Conservation (phyloP, 129 eudicot genomes). For the Arctium minus region DNA sequence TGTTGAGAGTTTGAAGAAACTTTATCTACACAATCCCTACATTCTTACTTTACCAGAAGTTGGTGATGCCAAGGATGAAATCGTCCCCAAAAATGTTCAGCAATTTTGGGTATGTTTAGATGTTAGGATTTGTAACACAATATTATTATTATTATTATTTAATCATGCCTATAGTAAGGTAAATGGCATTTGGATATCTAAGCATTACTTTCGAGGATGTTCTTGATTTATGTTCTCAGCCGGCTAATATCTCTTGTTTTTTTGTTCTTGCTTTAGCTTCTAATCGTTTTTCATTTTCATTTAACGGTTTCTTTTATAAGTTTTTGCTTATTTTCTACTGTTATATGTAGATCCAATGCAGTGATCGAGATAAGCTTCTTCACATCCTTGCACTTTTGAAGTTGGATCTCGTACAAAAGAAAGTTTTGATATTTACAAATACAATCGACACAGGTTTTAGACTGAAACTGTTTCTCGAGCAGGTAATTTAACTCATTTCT, state of each 20-base stretch:
- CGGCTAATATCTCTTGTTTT: background rate
- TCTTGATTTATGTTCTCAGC: background rate
- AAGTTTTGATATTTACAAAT: slow-evolving; percentile 85
- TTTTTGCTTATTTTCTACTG: background rate
- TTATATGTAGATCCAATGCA: slow-evolving; percentile 66
- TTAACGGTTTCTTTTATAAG: background rate
- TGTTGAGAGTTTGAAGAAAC: slow-evolving; percentile 84
- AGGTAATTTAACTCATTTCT: slow-evolving; percentile 47
- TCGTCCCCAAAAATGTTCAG: slow-evolving; percentile 82
- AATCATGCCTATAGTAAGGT: no score
- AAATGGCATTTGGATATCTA: background rate
- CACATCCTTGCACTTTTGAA: slow-evolving; percentile 77
- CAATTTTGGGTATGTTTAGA: slow-evolving; percentile 62
- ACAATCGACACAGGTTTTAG: slow-evolving; percentile 82
- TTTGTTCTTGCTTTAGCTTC: background rate
- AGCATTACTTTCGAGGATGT: background rate
- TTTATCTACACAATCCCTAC: slow-evolving; percentile 86
- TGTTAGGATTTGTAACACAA: background rate
- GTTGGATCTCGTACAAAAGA: slow-evolving; percentile 87
- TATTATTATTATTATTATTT: background rate
- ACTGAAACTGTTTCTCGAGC: slow-evolving; percentile 83
- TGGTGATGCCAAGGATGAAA: slow-evolving; percentile 75
- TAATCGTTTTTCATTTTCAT: background rate
- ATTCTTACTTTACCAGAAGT: slow-evolving; percentile 80
- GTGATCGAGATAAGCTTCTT: slow-evolving; percentile 78